These are phyloP conservation scores for Orbilia blumenaviensis DNA, from an alignment of 2,329 filamentous ascomycete species.

Conservation along the genomic window DNA sequence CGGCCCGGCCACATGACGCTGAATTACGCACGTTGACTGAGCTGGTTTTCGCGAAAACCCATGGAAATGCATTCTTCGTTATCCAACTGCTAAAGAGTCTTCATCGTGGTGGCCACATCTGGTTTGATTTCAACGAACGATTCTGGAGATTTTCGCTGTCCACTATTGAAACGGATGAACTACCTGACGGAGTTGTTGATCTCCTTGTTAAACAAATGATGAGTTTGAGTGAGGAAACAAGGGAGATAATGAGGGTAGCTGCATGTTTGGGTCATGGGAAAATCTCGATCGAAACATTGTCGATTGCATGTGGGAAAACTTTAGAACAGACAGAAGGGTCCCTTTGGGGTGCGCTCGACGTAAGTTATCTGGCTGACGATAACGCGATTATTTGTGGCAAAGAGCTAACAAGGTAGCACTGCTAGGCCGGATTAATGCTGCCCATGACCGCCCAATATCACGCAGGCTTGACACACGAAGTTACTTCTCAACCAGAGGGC, in stretches of 20 bases:
- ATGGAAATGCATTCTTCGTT: constrained; percentile 58
- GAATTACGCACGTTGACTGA: constrained; percentile 58
- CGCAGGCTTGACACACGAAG: constrained; percentile 40
- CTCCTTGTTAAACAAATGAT: constrained; percentile 58
- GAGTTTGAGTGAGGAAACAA: constrained; percentile 56
- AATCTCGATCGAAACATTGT: constrained; percentile 56
- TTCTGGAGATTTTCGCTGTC: constrained; percentile 58
- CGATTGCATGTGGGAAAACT: constrained; percentile 56
- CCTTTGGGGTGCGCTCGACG: constrained; percentile 57
- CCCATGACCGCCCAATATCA: constrained; percentile 55
- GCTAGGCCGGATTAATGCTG: constrained; percentile 56
- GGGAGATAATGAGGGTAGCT: constrained; percentile 57
- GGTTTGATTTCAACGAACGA: constrained; percentile 56
- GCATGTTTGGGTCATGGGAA: constrained; percentile 57
- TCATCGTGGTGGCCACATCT: constrained; percentile 57
- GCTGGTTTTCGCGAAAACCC: constrained; percentile 57
- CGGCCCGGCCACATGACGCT: constrained; percentile 53
- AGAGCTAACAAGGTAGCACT: constrained; percentile 13
- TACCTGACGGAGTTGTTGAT: constrained; percentile 58
- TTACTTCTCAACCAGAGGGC: constrained; percentile 34
- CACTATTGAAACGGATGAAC: constrained; percentile 56
- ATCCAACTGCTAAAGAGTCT: constrained; percentile 57
- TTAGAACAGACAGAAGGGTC: constrained; percentile 55
- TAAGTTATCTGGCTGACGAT: constrained; percentile 22
- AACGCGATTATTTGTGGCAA: neutral